A percentile compares a stretch with the other conserved stretches of the same genome.
Evolutionary conservation across 179 eudicot genomes (phyloP).

Genomic region (Amaranthus tricolor): DNA sequence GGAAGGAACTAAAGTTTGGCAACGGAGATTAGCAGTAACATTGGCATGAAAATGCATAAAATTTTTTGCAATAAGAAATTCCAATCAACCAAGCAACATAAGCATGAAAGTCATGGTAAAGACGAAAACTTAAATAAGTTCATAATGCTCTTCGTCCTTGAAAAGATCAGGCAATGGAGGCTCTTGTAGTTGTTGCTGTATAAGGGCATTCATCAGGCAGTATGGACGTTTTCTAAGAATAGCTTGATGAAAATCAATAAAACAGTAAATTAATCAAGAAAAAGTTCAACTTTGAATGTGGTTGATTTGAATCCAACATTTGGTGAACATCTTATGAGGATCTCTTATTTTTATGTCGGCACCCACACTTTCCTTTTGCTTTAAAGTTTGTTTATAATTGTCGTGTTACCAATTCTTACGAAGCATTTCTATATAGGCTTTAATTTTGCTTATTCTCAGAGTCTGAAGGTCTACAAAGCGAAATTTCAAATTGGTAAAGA

Average conservation of each 20-base stretch:
- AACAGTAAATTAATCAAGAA: too few species aligned
- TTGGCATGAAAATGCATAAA: neutral
- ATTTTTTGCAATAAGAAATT: too few species aligned
- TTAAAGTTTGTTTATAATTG: neutral
- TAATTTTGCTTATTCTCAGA: slow-evolving; percentile 32
- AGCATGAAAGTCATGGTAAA: slow-evolving; percentile 8
- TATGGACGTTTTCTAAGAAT: too few species aligned
- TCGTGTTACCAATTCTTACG: slow-evolving; percentile 2
- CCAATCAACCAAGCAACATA: neutral
- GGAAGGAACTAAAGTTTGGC: neutral
- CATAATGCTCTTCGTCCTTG: slow-evolving; percentile 68
- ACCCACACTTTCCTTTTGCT: neutral
- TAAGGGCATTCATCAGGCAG: neutral
- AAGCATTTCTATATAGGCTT: slow-evolving; percentile 30
- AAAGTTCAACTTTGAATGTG: neutral
- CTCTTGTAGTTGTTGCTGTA: slow-evolving; percentile 49
- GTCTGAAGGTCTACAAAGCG: slow-evolving; percentile 28
- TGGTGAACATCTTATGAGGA: neutral
- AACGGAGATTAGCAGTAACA: neutral
- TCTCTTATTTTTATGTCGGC: neutral
- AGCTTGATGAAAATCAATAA: neutral
- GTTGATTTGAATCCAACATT: neutral
- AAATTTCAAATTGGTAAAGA: slow-evolving; percentile 42
- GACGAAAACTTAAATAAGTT: slow-evolving; percentile 71
- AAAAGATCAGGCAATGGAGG: slow-evolving; percentile 81